Evolutionary conservation across 805 yeast genomes (phyloP), one percentile per base, ranked within the genome.

Genomic region (Zygotorulaspora danielsina): DNA sequence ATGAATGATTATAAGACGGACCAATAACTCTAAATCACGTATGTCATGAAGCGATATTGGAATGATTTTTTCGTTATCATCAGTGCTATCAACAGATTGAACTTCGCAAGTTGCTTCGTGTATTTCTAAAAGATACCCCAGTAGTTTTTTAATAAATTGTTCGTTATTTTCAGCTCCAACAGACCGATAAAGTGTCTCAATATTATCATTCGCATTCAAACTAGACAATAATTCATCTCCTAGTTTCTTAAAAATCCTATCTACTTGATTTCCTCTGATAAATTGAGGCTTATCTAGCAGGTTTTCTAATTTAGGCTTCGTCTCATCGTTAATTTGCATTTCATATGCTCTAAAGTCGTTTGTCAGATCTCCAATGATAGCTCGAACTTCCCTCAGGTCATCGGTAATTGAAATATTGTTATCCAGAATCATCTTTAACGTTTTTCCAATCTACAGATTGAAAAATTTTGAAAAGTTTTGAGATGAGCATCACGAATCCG

Each of bases 1-100:
- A 47, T 79, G 81, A 1, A 82, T 61, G 0, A 88, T 75, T 2
- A 89, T 67, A 8, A 82, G 42, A 46, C 80, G 82, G 13, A 83
- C 59, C 31, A 90, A 55, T 16, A 70, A 73, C 24, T 83, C 81
- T 40, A 93, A 74, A 3, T 76, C 72, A 55, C 79, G 83, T 72
- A 90, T 79, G 57, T 93, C 97, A 51, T 86, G 88, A 7, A 90
- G 67, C 0, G 97, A 85, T 11, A 90, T 80, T 6, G 82, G 67
- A 8, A 84, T 46, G 31, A 68, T 42, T 18, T 54, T 44, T 21
- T 47, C 53, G 5, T 52, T 57, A 2, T 38, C 24, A 4, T 4
- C 11, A 16, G 32, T 28, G 33, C 32, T 18, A 11, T 36, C 34
- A 21, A 38, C 5, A 34, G 12, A 7, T 25, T 55, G 49, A 25